Conservation (phyloP, 257 asterid genomes). For the Ocimum tenuiflorum region DNA sequence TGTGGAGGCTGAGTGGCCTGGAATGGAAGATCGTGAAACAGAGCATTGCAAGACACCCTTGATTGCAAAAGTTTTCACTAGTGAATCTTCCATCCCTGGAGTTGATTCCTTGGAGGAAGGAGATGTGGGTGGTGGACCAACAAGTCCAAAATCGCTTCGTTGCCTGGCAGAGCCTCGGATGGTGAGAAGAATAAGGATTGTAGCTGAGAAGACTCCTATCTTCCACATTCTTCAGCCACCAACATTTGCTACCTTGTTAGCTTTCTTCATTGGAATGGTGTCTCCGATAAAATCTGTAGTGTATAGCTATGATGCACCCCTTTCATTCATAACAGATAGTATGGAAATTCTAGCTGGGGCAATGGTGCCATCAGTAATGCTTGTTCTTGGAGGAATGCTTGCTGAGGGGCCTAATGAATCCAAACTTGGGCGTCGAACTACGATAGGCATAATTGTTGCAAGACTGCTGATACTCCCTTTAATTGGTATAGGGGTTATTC, state of each 20-base stretch:
- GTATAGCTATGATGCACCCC: constrained; percentile 67
- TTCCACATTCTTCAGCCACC: constrained; percentile 81
- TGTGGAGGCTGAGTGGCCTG: constrained; percentile 99
- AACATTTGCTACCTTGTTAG: constrained; percentile 61
- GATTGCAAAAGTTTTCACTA: constrained; percentile 53
- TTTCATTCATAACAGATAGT: constrained; percentile 67
- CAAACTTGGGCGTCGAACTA: constrained; percentile 62
- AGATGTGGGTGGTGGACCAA: background rate
- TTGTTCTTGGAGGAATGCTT: constrained; percentile 88
- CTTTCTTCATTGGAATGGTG: constrained; percentile 73
- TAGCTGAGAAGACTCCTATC: constrained; percentile 77
- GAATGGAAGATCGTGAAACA: constrained; percentile 83
- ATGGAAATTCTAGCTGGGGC: constrained; percentile 74
- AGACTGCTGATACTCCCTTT: constrained; percentile 69
- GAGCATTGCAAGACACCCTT: constrained; percentile 77
- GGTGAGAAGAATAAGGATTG: constrained; percentile 64
- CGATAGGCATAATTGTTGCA: constrained; percentile 56
- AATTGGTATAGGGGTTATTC: constrained; percentile 58
- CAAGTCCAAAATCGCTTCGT: constrained; percentile 53
- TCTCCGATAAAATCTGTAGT: constrained; percentile 61
- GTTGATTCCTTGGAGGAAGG: constrained; percentile 46
- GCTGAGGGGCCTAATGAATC: constrained; percentile 91
- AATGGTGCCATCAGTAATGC: constrained; percentile 91
- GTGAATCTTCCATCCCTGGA: constrained; percentile 43
- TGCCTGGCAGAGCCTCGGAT: constrained; percentile 81